Evolutionary conservation across 371 early-diverging fungal species (phyloP).

Genomic region (Syncephalastrum sp.): DNA sequence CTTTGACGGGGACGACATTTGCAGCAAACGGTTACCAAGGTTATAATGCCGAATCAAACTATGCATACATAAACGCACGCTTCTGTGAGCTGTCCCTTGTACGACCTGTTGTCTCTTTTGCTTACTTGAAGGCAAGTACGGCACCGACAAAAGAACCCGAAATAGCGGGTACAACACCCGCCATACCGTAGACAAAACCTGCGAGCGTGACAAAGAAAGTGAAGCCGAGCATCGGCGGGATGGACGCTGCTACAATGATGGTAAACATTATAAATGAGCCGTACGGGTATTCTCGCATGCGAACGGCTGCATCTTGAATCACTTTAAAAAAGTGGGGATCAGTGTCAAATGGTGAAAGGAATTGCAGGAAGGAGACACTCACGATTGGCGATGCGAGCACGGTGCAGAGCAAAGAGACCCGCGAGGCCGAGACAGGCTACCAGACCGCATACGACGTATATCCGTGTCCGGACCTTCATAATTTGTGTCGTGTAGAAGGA

Average conservation of each 20-base stretch:
- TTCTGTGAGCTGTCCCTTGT: neutral
- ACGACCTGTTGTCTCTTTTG: too few species aligned
- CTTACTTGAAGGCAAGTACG: constrained; percentile 16
- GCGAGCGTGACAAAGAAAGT: constrained; percentile 30
- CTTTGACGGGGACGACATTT: constrained; percentile 24
- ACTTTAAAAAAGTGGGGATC: constrained; percentile 10
- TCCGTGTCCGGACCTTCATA: too few species aligned
- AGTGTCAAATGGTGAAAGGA: too few species aligned
- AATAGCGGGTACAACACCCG: constrained; percentile 26
- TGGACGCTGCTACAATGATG: constrained; percentile 29
- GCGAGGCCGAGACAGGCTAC: too few species aligned
- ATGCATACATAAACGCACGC: neutral
- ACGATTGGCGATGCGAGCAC: neutral
- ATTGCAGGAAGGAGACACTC: too few species aligned
- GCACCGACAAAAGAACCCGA: constrained; percentile 25
- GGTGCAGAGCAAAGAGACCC: neutral
- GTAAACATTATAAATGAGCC: constrained; percentile 22
- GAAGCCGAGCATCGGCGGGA: constrained; percentile 43
- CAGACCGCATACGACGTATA: too few species aligned
- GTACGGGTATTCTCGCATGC: constrained; percentile 28
- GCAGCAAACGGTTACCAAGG: constrained; percentile 26
- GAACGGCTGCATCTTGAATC: constrained; percentile 32
- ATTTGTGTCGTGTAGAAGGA: too few species aligned
- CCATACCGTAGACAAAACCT: constrained; percentile 46
- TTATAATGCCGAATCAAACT: constrained; percentile 35